A percentile compares a stretch with the other conserved stretches of the same genome.
phyloP scores from a whole-genome alignment of 2,329 filamentous ascomycete species.

The Colletotrichum graminicola region DNA sequence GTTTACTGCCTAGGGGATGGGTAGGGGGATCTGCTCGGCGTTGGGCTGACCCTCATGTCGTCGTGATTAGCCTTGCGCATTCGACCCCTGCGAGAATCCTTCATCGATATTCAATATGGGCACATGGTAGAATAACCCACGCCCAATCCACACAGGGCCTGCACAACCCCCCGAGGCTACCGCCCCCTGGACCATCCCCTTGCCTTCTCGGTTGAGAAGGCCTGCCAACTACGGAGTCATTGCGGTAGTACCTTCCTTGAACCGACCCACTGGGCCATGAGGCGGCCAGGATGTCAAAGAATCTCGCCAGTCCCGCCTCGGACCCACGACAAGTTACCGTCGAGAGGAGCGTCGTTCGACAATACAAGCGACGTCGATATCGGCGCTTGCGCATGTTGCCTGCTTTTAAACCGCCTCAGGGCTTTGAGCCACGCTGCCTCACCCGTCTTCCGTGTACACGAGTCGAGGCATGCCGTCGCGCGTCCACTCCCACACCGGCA shows the following conservation, averaged over 20 bases:
- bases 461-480: slow-evolving; percentile 20
- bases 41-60: not conserved
- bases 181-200: not conserved
- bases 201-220: not conserved
- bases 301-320: not conserved
- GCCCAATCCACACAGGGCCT: too few relatives aligned
- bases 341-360: not conserved
- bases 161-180: not conserved
- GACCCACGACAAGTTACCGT: not conserved
- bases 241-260: not conserved
- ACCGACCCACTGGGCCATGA: not conserved
- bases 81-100: not conserved
- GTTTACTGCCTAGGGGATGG: not conserved
- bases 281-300: not conserved
- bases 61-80: not conserved
- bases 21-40: not conserved
- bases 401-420: not conserved
- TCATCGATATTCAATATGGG: not conserved
- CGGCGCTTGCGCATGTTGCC: not conserved
- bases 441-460: not conserved
- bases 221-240: not conserved
- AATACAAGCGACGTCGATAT: not conserved
- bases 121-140: too few relatives aligned
- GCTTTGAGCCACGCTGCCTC: not conserved
- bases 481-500: slow-evolving; percentile 67